These are phyloP conservation scores for Marasmius fiardii DNA, from an alignment of 1,284 basidiomycete species.

Conservation along the genomic window DNA sequence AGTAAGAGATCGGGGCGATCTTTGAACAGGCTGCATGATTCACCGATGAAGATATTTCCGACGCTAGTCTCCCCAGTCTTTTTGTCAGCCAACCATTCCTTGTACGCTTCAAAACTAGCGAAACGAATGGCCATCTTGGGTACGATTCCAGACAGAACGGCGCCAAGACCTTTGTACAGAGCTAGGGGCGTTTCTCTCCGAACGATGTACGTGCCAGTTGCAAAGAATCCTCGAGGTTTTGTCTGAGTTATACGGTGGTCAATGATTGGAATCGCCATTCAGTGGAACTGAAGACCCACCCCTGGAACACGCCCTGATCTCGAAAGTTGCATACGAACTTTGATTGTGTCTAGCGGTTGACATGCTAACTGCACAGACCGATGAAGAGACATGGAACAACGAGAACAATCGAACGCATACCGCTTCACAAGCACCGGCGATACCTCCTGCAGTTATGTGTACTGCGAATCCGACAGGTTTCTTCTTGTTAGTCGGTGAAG, in stretches of 20 bases:
- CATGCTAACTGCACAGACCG: constrained; percentile 54
- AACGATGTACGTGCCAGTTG: constrained; percentile 89
- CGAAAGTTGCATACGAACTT: constrained; percentile 97
- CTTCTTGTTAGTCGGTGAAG: constrained; percentile 36
- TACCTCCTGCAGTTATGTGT: constrained; percentile 89
- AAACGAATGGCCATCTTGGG: constrained; percentile 99
- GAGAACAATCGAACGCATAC: constrained; percentile 40
- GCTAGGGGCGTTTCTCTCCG: constrained; percentile 92
- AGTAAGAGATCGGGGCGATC: neutral
- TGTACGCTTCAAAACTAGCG: constrained; percentile 97
- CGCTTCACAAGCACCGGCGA: constrained; percentile 90
- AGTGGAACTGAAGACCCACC: constrained; percentile 46
- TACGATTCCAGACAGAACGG: constrained; percentile 96
- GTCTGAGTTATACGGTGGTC: constrained; percentile 48
- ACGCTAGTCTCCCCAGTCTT: constrained; percentile 75
- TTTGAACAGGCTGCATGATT: constrained; percentile 19
- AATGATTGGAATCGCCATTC: neutral
- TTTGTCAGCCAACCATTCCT: constrained; percentile 75
- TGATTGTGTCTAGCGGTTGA: constrained; percentile 94
- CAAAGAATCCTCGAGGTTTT: constrained; percentile 91
- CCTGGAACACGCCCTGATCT: constrained; percentile 74
- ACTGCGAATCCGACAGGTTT: constrained; percentile 82
- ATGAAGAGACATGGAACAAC: neutral
- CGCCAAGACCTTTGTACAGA: constrained; percentile 97
- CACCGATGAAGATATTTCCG: constrained; percentile 78